Percentiles rank a stretch among this genome's conserved stretches.
phyloP scores from a whole-genome alignment of 179 eudicot species.

The Carnegiea gigantea region DNA sequence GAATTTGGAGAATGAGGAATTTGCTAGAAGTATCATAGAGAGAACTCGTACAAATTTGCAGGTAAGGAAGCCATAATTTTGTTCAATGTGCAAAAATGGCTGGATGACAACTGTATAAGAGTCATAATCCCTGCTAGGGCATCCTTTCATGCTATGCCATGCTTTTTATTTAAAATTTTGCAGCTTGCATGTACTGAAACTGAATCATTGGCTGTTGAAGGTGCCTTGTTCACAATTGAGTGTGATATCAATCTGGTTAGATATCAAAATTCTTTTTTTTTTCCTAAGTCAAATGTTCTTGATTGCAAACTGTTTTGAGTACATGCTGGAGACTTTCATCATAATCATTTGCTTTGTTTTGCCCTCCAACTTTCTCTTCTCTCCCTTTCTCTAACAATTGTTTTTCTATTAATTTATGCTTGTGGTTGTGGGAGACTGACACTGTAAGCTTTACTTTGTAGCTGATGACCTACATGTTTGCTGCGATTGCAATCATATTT shows the following conservation, averaged over 20 bases:
- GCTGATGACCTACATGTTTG: background rate
- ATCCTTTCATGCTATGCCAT: background rate
- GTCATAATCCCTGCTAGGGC: background rate
- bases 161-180: background rate
- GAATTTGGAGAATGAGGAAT: constrained; percentile 91
- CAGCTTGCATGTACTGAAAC: background rate
- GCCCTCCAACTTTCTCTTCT: background rate
- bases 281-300: background rate
- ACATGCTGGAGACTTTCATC: background rate
- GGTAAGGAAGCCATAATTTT: constrained; percentile 38
- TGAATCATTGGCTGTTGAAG: background rate
- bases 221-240: background rate
- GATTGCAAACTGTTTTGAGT: background rate
- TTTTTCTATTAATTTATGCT: background rate
- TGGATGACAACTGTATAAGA: background rate
- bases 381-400: background rate
- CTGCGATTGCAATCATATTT: background rate
- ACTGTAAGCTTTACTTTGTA: background rate
- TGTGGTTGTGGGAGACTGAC: background rate
- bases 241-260: constrained; percentile 5
- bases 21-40: constrained; percentile 57
- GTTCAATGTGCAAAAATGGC: background rate
- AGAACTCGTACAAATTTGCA: constrained; percentile 60
- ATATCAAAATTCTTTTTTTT: background rate
- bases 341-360: background rate